These are phyloP conservation scores for Diplosphaera chodatii DNA, from an alignment of 139 green algal genomes.

Conservation along the genomic window DNA sequence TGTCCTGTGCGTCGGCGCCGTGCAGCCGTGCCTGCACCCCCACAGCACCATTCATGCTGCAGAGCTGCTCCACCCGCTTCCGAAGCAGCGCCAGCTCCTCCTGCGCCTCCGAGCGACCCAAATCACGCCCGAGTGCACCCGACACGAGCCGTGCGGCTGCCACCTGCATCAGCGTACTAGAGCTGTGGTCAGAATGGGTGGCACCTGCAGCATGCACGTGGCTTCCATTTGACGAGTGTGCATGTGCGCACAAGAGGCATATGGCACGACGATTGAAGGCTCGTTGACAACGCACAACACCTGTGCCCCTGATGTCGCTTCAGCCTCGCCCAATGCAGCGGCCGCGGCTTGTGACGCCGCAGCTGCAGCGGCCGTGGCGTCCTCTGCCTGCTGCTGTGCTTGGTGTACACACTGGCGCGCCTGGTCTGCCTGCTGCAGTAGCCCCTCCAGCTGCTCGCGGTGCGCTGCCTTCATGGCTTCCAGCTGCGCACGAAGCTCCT, in stretches of 20 bases:
- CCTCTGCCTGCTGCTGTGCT: no score
- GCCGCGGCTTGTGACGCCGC: no score
- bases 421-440: neutral
- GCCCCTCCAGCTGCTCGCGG: neutral
- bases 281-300: no score
- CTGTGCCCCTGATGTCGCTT: neutral
- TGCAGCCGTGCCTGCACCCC: neutral
- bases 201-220: no score
- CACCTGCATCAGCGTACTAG: neutral
- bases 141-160: neutral
- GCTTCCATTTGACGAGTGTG: no score
- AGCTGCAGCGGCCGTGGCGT: no score
- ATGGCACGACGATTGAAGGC: no score
- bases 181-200: no score
- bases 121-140: neutral
- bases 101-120: neutral
- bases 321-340: neutral
- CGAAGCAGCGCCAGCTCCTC: neutral
- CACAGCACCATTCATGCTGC: conserved; percentile 2
- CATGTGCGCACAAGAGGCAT: no score
- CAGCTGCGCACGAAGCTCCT: neutral
- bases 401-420: no score
- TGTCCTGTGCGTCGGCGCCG: no score
- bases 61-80: neutral
- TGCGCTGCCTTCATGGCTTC: neutral